A percentile compares a stretch with the other conserved stretches of the same genome.
Conservation (phyloP, 176 grass and related monocot species). For the Musa itinerans region DNA sequence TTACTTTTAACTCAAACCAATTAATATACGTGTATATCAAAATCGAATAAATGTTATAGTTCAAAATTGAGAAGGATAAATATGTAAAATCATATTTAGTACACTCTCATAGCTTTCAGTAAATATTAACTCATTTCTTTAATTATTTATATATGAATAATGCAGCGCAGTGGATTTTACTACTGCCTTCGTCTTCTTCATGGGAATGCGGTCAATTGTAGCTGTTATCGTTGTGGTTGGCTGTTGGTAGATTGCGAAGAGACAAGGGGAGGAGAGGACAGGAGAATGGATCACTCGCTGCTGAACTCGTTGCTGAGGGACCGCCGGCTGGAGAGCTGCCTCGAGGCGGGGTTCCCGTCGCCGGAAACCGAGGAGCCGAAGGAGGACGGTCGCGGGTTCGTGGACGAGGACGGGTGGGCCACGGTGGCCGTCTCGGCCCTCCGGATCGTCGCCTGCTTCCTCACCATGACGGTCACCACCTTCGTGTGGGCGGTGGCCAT, state of each 20-base stretch:
- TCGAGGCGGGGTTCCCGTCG: background rate
- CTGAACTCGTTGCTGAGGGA: background rate
- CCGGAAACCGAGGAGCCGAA: background rate
- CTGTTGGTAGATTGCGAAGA: slow-evolving; percentile 21
- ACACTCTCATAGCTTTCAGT: too few relatives aligned
- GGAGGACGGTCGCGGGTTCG: slow-evolving; percentile 3
- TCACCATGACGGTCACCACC: slow-evolving; percentile 35
- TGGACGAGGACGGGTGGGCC: slow-evolving; percentile 26
- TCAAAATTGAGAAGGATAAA: too few relatives aligned
- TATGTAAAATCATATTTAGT: too few relatives aligned
- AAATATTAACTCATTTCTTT: too few relatives aligned
- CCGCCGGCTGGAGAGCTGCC: slow-evolving; percentile 3
- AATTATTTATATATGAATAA: too few relatives aligned
- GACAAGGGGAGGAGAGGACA: background rate
- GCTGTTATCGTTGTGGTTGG: too few relatives aligned
- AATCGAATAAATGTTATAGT: too few relatives aligned
- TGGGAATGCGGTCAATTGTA: too few relatives aligned
- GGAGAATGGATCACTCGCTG: background rate
- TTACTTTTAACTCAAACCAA: too few relatives aligned
- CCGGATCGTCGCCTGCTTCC: slow-evolving; percentile 36
- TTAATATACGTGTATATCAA: too few relatives aligned
- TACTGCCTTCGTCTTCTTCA: too few relatives aligned
- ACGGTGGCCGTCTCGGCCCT: slow-evolving; percentile 23
- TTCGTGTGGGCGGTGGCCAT: slow-evolving; percentile 35
- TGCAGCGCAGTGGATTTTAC: too few relatives aligned